Base-by-base conservation (phyloP, 2,329 filamentous ascomycete genomes). In the Sordariomycetes sp. region DNA sequence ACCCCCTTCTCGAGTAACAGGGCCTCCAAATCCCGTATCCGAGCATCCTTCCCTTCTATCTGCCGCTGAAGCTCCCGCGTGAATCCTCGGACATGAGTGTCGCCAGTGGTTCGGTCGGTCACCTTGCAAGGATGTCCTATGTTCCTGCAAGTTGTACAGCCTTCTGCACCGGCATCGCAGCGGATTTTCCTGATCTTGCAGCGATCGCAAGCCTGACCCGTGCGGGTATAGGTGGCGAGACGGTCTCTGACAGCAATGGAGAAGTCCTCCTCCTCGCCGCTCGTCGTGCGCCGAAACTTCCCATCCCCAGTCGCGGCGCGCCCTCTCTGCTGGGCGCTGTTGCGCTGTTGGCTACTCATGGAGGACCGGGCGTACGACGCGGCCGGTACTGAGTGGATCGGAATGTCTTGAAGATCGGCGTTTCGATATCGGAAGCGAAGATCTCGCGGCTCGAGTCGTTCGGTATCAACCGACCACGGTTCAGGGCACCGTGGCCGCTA, bases 161-260 rank as follows among this genome's bases (percentile, higher is more conserved):
- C 86, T 44, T 84, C 80, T 21, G 82, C 76, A 26, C 82, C 68
- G 35, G 79, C 81, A 63, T 93, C 86, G 66, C 86, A 93, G 51
- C 84, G 77, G 48, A 93, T 93, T 61, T 94, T 94, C 46, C 86
- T 46, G 57, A 85, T 82, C 72, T 90, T 92, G 70, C 86, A 93
- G 36, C 86, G 72, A 59, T 93, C 86, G 67, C 86, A 93, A 21
- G 86, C 86, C 61, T 93, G 86, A 8, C 86, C 86, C 0, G 86
- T 93, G 37, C 72, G 63, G 15, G 69, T 71, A 42, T 72, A 72
- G 4, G 68, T 66, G 42, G 68, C 65, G 29, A 75, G 54, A 35
- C 70, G 66, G 47, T 56, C 70, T 58, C 74, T 74, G 43, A 75
- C 68, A 21, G 70, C 66, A 37, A 56, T 64, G 4, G 70, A 75